phyloP scores from a whole-genome alignment of 2,329 filamentous ascomycete species.

The Alternaria gansuensis region DNA sequence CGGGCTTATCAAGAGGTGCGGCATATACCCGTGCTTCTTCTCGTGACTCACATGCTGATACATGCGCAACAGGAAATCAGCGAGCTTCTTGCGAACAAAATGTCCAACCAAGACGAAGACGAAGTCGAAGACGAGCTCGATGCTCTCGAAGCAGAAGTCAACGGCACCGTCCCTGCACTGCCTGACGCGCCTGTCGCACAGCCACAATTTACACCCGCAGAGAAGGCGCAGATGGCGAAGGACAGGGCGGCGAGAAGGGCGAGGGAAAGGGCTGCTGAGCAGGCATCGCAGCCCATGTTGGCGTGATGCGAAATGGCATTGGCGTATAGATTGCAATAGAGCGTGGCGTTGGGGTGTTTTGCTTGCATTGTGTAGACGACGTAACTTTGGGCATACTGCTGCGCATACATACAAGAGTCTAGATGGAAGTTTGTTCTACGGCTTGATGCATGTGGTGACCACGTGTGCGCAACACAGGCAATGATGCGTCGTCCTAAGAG shows the following conservation, averaged over 20 bases:
- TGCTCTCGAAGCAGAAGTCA: constrained; percentile 74
- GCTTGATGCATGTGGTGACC: constrained; percentile 19
- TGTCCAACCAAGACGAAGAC: constrained; percentile 95
- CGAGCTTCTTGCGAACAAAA: constrained; percentile 85
- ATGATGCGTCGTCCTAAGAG: constrained; percentile 17
- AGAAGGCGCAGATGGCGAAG: constrained; percentile 43
- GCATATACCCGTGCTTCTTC: constrained; percentile 32
- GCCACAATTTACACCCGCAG: constrained; percentile 42
- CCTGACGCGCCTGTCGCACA: constrained; percentile 53
- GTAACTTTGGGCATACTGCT: constrained; percentile 5
- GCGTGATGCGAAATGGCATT: constrained; percentile 36
- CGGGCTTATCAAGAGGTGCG: constrained; percentile 85
- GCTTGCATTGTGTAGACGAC: constrained; percentile 10
- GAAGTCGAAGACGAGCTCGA: constrained; percentile 96
- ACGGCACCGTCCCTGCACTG: constrained; percentile 45
- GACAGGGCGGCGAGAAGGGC: constrained; percentile 48
- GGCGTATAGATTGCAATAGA: constrained; percentile 39
- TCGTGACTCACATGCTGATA: constrained; percentile 8
- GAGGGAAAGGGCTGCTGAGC: constrained; percentile 44
- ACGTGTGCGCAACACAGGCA: constrained; percentile 27
- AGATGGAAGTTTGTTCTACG: constrained; percentile 3
- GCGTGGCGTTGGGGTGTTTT: constrained; percentile 46
- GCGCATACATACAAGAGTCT: constrained; percentile 1
- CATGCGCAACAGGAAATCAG: constrained; percentile 76
- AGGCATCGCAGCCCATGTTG: constrained; percentile 50